Evolutionary conservation across 768 basidiomycete species (phyloP).

Genomic region (Pleurotus pulmonarius): DNA sequence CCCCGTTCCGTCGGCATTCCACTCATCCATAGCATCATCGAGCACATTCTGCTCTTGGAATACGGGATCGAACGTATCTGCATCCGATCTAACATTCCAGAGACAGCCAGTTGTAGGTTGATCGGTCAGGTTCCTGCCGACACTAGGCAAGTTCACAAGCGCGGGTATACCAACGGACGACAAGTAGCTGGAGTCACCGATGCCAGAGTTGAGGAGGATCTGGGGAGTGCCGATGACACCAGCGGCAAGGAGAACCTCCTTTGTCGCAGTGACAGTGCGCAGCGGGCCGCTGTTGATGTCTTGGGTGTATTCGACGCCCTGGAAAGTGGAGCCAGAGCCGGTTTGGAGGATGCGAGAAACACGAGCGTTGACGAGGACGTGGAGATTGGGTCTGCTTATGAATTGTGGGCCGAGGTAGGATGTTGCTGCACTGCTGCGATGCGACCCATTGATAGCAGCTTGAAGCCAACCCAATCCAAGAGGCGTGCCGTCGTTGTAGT

Average conservation of each 20-base stretch:
- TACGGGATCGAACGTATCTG: conserved; percentile 10
- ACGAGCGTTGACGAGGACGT: conserved; percentile 17
- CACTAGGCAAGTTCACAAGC: conserved; percentile 16
- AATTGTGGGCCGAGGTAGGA: conserved; percentile 20
- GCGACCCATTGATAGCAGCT: conserved; percentile 13
- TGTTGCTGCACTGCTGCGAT: conserved; percentile 20
- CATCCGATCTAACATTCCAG: not conserved
- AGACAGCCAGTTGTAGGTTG: conserved; percentile 13
- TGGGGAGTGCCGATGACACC: conserved; percentile 24
- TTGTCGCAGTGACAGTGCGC: not conserved
- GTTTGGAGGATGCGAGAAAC: conserved; percentile 11
- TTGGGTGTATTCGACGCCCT: conserved; percentile 15
- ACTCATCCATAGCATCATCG: too few relatives aligned
- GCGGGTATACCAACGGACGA: conserved; percentile 9
- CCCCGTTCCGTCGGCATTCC: too few relatives aligned
- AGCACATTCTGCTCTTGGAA: too few relatives aligned
- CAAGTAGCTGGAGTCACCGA: conserved; percentile 16
- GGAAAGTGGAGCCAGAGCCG: conserved; percentile 8
- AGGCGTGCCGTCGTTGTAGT: conserved; percentile 25
- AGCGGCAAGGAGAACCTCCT: conserved; percentile 26
- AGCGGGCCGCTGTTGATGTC: conserved; percentile 1
- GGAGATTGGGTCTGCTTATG: conserved; percentile 18
- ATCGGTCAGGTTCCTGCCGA: conserved; percentile 24
- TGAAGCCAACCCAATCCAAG: conserved; percentile 24
- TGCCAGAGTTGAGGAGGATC: conserved; percentile 21